Percentiles rank a stretch among this genome's conserved stretches.
Conservation (phyloP, 2,329 filamentous ascomycete genomes). For the Microsporum audouinii region DNA sequence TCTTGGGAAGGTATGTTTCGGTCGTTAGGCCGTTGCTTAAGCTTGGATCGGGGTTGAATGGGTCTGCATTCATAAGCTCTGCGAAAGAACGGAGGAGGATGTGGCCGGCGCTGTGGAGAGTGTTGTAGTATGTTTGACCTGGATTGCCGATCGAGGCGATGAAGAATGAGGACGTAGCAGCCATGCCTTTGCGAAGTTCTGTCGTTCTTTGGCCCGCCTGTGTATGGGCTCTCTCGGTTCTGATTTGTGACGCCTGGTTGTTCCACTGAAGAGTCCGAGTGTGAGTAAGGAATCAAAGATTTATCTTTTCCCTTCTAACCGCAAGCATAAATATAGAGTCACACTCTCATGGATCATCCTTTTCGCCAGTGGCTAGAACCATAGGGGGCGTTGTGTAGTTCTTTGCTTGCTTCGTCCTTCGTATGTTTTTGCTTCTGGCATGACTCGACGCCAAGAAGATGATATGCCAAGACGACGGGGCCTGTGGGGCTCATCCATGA, state of each 20-base stretch:
- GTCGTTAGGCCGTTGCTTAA: constrained; percentile 42
- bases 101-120: constrained; percentile 81
- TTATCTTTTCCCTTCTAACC: too few species aligned
- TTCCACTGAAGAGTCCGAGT: too few species aligned
- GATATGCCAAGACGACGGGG: neutral
- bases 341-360: neutral
- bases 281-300: too few species aligned
- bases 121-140: constrained; percentile 55
- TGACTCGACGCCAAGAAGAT: neutral
- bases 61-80: constrained; percentile 38
- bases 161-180: constrained; percentile 40
- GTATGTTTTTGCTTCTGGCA: neutral
- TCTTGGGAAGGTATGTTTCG: constrained; percentile 35
- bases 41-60: constrained; percentile 36
- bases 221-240: neutral
- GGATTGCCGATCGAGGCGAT: constrained; percentile 85
- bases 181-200: neutral
- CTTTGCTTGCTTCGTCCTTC: neutral
- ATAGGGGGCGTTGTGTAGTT: neutral
- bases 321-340: too few species aligned
- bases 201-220: neutral
- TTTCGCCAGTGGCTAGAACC: neutral
- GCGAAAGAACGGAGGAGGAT: constrained; percentile 55
- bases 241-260: too few species aligned
- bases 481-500: neutral